Percentiles rank a stretch among this genome's conserved stretches.
Evolutionary conservation across 129 eudicot genomes (phyloP).

Genomic region (Tanacetum coccineum): DNA sequence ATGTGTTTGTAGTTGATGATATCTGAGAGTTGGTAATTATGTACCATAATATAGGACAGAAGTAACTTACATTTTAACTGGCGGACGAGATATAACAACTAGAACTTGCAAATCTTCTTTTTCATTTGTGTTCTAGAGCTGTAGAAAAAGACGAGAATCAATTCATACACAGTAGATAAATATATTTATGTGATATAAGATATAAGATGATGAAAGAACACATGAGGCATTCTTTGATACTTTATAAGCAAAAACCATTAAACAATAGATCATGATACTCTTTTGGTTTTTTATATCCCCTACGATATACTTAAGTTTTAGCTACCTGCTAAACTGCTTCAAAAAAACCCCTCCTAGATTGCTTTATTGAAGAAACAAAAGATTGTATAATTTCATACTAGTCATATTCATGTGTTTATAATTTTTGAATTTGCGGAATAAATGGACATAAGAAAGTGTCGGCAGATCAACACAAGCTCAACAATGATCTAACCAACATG

Average conservation of each 20-base stretch:
- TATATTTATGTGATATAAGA: neutral
- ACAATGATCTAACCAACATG: neutral
- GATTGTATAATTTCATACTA: no score
- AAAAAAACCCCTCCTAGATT: no score
- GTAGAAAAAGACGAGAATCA: conserved; percentile 24
- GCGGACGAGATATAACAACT: conserved; percentile 80
- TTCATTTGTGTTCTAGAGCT: conserved; percentile 73
- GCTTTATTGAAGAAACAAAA: no score
- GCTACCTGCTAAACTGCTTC: neutral
- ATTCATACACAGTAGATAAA: neutral
- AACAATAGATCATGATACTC: no score
- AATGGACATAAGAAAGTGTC: no score
- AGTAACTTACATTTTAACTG: conserved; percentile 64
- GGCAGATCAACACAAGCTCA: neutral
- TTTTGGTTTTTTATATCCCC: neutral
- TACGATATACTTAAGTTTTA: neutral
- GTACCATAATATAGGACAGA: no score
- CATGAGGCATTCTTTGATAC: neutral
- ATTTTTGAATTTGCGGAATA: no score
- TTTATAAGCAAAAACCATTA: no score
- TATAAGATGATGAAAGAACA: conserved; percentile 1
- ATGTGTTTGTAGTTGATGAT: neutral
- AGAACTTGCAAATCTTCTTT: conserved; percentile 73
- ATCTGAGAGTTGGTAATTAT: neutral
- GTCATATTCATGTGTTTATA: no score